These are phyloP conservation scores for Cardamine chenopodiifolia DNA, from an alignment of 345 rosid species.

Conservation along the genomic window DNA sequence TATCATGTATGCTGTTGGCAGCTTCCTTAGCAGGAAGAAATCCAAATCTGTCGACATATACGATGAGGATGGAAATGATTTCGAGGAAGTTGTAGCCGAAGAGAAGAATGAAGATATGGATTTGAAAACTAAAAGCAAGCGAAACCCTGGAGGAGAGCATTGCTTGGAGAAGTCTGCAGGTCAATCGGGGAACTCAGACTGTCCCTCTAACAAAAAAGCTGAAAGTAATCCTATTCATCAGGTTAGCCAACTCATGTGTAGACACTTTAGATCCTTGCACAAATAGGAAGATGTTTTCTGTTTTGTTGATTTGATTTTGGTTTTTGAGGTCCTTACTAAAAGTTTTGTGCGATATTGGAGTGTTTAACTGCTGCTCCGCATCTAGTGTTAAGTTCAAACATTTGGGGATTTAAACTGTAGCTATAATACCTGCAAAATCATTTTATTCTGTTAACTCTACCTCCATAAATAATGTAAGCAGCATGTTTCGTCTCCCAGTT, in stretches of 20 bases:
- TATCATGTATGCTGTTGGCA: constrained; percentile 32
- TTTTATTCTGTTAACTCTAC: neutral
- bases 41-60: constrained; percentile 29
- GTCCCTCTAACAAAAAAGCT: constrained; percentile 34
- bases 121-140: constrained; percentile 29
- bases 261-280: neutral
- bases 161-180: constrained; percentile 37
- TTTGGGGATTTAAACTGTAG: neutral
- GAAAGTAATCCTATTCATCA: constrained; percentile 42
- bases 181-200: constrained; percentile 39
- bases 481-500: neutral
- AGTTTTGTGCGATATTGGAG: neutral
- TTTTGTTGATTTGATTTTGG: constrained; percentile 11
- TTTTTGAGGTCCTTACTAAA: neutral
- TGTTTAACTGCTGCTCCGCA: neutral
- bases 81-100: constrained; percentile 33
- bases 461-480: constrained; percentile 11
- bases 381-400: neutral
- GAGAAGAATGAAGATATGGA: constrained; percentile 30
- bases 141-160: constrained; percentile 13
- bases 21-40: constrained; percentile 46
- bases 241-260: constrained; percentile 6
- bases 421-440: neutral
- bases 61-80: constrained; percentile 44
- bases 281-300: neutral